Evolutionary conservation across 139 green algal species (phyloP).

Genomic region (Yamagishiella unicocca): DNA sequence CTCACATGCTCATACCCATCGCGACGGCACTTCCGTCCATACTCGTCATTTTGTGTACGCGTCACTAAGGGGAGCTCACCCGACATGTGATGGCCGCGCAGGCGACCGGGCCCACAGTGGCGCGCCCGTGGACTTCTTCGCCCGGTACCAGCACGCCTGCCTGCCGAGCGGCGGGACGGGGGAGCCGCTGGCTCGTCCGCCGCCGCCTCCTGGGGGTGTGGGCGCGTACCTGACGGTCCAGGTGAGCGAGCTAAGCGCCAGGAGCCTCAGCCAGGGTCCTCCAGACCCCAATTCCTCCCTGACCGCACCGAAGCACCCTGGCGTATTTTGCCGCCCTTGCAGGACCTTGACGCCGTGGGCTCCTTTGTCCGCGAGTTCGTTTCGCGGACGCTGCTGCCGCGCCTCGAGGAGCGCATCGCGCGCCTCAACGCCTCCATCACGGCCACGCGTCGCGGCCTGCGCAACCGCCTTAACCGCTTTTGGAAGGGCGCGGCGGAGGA

Average conservation of each 20-base stretch:
- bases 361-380: constrained; percentile 48
- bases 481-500: constrained; percentile 70
- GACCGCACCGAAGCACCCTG: no score
- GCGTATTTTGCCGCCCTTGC: no score
- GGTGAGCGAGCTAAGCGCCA: no score
- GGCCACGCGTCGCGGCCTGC: constrained; percentile 81
- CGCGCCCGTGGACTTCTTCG: constrained; percentile 56
- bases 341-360: constrained; percentile 34
- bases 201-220: constrained; percentile 52
- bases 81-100: no score
- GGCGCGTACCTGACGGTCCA: constrained; percentile 51
- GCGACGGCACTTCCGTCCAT: no score
- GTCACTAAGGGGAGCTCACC: no score
- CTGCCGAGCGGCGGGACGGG: constrained; percentile 57
- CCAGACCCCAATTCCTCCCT: no score
- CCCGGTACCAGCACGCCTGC: constrained; percentile 41
- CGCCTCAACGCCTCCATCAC: constrained; percentile 67
- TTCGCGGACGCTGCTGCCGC: constrained; percentile 59
- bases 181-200: constrained; percentile 55
- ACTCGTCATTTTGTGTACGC: no score
- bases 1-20: no score
- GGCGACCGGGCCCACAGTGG: constrained; percentile 34
- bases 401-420: constrained; percentile 62
- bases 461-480: constrained; percentile 91
- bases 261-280: no score